Evolutionary conservation across 805 yeast genomes (phyloP), one percentile per base, ranked within the genome.

Genomic region (Yarrowia porcina): DNA sequence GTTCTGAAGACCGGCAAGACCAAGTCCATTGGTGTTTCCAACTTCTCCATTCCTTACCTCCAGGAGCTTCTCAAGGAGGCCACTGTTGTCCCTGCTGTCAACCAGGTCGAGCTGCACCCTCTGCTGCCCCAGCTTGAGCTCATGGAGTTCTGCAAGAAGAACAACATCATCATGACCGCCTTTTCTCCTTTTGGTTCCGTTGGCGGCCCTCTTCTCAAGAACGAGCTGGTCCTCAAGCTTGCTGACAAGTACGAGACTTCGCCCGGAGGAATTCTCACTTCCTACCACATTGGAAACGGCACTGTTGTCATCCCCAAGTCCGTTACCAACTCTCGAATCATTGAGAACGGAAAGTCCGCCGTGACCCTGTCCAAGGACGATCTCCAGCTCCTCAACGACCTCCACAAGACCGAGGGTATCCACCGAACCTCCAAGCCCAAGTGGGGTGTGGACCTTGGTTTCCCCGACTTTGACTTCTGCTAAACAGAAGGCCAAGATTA

Each of bases 71-170:
- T 42, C 33, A 25, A 42, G 49, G 50, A 45, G 44, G 81, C 80
- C 61, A 80, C 75, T 28, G 72, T 82, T 52, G 80, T 78, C 25
- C 96, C 96, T 8, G 90, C 83, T 12, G 83, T 79, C 41, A 84
- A 86, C 75, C 96, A 90, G 77, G 79, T 88, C 65, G 96, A 90
- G 76, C 75, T 84, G 38, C 96, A 89, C 73, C 90, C 92, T 47
- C 80, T 80, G 66, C 77, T 87, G 64, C 89, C 89, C 45, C 92
- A 88, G 72, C 76, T 73, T 5, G 84, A 84, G 66, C 76, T 89
- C 25, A 44, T 44, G 49, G 49, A 44, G 21, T 44, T 44, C 49
- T 44, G 49, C 49, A 44, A 44, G 49, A 44, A 44, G 49, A 9
- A 44, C 49, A 27, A 27, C 21, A 44, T 44, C 21, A 10, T 44